Evolutionary conservation across 2,329 filamentous ascomycete genomes (phyloP).

Genomic region (Fusarium algeriense): DNA sequence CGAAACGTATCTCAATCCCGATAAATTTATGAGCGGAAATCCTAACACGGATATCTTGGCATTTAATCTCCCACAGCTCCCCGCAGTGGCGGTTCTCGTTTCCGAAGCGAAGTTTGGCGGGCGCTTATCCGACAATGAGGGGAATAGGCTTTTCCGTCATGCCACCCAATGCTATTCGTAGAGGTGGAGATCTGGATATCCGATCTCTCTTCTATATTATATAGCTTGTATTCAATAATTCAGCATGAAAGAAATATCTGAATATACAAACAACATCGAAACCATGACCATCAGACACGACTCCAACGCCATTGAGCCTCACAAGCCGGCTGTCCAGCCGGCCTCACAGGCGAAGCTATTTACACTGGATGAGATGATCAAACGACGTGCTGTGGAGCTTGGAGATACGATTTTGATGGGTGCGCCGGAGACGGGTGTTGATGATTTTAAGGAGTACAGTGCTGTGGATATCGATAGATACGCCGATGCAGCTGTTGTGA

Average conservation of each 20-base stretch:
- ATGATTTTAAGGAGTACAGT: constrained; percentile 41
- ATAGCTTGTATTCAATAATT: not conserved
- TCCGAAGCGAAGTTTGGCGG: not conserved
- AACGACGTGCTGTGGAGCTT: constrained; percentile 26
- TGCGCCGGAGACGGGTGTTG: constrained; percentile 19
- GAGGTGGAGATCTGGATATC: constrained; percentile 17
- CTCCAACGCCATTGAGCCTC: constrained; percentile 11
- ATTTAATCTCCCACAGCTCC: not conserved
- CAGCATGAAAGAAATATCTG: rapidly evolving
- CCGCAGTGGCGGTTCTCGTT: constrained; percentile 1
- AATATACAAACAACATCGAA: not conserved
- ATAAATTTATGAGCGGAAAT: constrained; percentile 2
- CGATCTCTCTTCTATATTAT: constrained; percentile 14
- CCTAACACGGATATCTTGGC: constrained; percentile 9
- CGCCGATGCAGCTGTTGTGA: constrained; percentile 39
- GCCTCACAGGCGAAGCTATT: constrained; percentile 34
- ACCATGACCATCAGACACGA: constrained; percentile 45
- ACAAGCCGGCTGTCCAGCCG: constrained; percentile 6
- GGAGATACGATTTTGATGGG: constrained; percentile 28
- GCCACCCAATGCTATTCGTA: too few relatives aligned
- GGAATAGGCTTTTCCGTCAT: constrained; percentile 22
- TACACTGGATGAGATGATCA: constrained; percentile 40
- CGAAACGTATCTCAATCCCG: not conserved
- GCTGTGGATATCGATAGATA: constrained; percentile 37
- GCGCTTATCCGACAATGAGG: constrained; percentile 23